These are phyloP conservation scores for Penicillium sp. DNA, from an alignment of 2,329 filamentous ascomycete species.

Conservation along the genomic window DNA sequence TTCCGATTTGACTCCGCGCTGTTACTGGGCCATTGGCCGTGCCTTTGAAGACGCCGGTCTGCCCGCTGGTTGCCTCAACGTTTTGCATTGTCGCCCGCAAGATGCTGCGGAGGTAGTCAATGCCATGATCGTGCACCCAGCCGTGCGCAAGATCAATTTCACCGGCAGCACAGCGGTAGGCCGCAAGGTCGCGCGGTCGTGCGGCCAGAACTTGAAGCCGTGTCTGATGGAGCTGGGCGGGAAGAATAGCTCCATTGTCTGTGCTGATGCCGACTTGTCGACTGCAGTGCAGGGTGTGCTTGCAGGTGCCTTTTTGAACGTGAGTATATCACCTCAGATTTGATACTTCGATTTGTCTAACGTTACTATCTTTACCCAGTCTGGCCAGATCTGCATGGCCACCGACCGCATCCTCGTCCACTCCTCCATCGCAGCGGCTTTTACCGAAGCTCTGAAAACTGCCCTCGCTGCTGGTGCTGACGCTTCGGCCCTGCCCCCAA, in stretches of 20 bases:
- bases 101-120: slow-evolving; percentile 65
- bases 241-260: slow-evolving; percentile 72
- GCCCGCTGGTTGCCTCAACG: slow-evolving; percentile 68
- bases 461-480: slow-evolving; percentile 36
- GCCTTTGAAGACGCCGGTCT: slow-evolving; percentile 68
- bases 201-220: slow-evolving; percentile 70
- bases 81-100: slow-evolving; percentile 57
- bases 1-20: slow-evolving; percentile 61
- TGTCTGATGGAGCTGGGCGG: slow-evolving; percentile 75
- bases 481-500: slow-evolving; percentile 33
- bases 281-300: slow-evolving; percentile 48
- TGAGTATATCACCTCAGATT: slow-evolving; percentile 9
- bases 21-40: slow-evolving; percentile 56
- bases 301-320: slow-evolving; percentile 33
- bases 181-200: slow-evolving; percentile 61
- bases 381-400: slow-evolving; percentile 77
- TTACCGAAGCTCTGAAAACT: slow-evolving; percentile 48
- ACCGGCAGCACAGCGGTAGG: slow-evolving; percentile 68
- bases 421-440: slow-evolving; percentile 49
- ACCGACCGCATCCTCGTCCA: slow-evolving; percentile 69
- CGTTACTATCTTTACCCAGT: slow-evolving; percentile 37
- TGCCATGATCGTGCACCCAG: slow-evolving; percentile 60
- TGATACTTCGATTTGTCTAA: neutral
- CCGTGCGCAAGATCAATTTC: slow-evolving; percentile 69
- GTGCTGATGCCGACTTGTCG: slow-evolving; percentile 70